These are phyloP conservation scores for Scenedesmus sp. DNA, from an alignment of 163 green algal species.

Conservation along the genomic window DNA sequence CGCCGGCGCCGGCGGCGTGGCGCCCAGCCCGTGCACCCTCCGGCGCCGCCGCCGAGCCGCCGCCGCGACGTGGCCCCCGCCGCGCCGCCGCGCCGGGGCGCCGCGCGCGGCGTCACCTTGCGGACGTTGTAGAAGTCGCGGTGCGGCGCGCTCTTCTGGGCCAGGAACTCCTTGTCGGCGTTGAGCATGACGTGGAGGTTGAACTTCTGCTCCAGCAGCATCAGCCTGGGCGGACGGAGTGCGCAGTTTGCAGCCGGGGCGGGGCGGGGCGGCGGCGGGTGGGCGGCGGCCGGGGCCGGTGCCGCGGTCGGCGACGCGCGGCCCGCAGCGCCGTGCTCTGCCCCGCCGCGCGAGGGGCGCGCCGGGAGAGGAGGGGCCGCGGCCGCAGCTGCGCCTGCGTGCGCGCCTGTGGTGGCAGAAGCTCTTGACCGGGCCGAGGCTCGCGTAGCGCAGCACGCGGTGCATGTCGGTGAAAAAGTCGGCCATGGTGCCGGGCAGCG, in stretches of 20 bases:
- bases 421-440: conserved; percentile 75
- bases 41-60: not conserved
- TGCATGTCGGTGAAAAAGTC: conserved; percentile 94
- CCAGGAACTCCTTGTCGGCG: conserved; percentile 96
- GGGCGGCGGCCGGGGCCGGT: too few species aligned
- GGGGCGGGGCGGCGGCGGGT: too few species aligned
- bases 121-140: conserved; percentile 99
- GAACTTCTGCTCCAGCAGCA: conserved; percentile 98
- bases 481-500: conserved; percentile 70
- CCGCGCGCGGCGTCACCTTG: conserved; percentile 76
- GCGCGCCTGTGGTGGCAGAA: conserved; percentile 87
- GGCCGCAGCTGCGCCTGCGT: too few species aligned
- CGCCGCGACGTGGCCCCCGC: too few species aligned
- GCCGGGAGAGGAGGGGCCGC: too few species aligned
- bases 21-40: not conserved
- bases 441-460: conserved; percentile 62
- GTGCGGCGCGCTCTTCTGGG: conserved; percentile 97
- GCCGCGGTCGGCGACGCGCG: too few species aligned
- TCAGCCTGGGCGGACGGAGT: conserved; percentile 64
- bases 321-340: too few species aligned
- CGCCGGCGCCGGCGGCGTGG: not conserved
- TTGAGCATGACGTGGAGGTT: conserved; percentile 99
- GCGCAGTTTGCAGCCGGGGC: too few species aligned
- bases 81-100: too few species aligned
- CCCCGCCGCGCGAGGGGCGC: too few species aligned